A percentile compares a stretch with the other conserved stretches of the same genome.
phyloP scores from a whole-genome alignment of 2,329 filamentous ascomycete genomes.

The Pseudogymnoascus sp. region DNA sequence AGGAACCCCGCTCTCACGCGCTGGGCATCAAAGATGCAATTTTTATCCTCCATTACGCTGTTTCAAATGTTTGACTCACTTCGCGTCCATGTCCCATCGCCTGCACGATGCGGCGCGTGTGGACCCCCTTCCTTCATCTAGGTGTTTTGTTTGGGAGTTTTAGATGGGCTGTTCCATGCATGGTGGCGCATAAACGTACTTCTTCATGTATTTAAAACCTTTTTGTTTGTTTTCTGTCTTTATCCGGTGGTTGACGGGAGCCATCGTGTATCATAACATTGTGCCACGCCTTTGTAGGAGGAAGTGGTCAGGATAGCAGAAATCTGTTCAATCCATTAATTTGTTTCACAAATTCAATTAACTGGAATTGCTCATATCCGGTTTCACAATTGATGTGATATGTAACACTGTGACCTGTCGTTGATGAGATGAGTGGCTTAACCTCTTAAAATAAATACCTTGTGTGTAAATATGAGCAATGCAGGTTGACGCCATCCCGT shows the following conservation, averaged over 20 bases:
- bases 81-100: constrained; percentile 2
- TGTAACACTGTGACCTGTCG: background rate
- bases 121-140: background rate
- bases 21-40: background rate
- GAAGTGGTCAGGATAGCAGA: background rate
- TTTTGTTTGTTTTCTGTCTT: constrained; percentile 7
- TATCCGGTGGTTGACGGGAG: background rate
- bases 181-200: constrained; percentile 8
- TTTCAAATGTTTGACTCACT: constrained; percentile 1
- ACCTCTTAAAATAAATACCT: background rate
- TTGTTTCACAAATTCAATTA: constrained; percentile 6
- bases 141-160: constrained; percentile 6
- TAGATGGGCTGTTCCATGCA: constrained; percentile 7
- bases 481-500: background rate
- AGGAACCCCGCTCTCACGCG: background rate
- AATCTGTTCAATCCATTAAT: background rate
- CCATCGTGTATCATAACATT: constrained; percentile 4
- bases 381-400: background rate
- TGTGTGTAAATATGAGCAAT: background rate
- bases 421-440: background rate
- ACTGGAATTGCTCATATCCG: constrained; percentile 1
- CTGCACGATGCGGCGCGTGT: background rate
- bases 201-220: constrained; percentile 8
- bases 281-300: background rate
- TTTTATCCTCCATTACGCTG: background rate